Percentiles rank a stretch among this genome's conserved stretches.
Conservation (phyloP, 352 stramenopile genomes). For the Globisporangium cederbergense region DNA sequence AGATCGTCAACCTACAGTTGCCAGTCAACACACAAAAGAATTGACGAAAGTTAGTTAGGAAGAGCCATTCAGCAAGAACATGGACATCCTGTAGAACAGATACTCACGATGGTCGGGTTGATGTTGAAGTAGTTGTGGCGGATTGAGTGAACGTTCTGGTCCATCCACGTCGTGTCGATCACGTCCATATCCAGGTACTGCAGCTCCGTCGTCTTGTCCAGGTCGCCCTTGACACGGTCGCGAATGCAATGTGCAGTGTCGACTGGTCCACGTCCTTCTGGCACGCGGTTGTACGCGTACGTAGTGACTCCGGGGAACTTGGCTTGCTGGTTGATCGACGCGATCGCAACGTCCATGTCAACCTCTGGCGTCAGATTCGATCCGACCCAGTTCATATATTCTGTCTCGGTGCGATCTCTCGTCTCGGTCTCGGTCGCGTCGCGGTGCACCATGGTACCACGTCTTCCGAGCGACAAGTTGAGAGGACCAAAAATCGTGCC, state of each 20-base stretch:
- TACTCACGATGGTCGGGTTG: constrained; percentile 54
- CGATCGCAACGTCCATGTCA: constrained; percentile 53
- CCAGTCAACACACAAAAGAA: not conserved
- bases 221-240: constrained; percentile 10
- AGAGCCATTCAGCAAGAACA: not conserved
- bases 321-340: constrained; percentile 50
- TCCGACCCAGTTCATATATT: constrained; percentile 36
- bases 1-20: constrained; percentile 51
- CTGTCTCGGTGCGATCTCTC: constrained; percentile 25
- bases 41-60: not conserved
- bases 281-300: constrained; percentile 52
- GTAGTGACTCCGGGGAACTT: constrained; percentile 46
- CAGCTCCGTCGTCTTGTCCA: constrained; percentile 7
- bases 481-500: constrained; percentile 34
- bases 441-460: constrained; percentile 52
- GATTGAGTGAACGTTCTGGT: constrained; percentile 67
- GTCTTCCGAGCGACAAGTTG: constrained; percentile 52
- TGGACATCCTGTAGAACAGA: not conserved
- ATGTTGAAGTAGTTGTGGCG: constrained; percentile 76
- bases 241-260: constrained; percentile 14
- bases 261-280: not conserved
- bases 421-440: constrained; percentile 22
- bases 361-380: constrained; percentile 34
- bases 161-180: constrained; percentile 77
- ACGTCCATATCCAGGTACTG: constrained; percentile 64